These are phyloP conservation scores for Tricholoma sp. DNA, from an alignment of 768 basidiomycete genomes.

Conservation along the genomic window DNA sequence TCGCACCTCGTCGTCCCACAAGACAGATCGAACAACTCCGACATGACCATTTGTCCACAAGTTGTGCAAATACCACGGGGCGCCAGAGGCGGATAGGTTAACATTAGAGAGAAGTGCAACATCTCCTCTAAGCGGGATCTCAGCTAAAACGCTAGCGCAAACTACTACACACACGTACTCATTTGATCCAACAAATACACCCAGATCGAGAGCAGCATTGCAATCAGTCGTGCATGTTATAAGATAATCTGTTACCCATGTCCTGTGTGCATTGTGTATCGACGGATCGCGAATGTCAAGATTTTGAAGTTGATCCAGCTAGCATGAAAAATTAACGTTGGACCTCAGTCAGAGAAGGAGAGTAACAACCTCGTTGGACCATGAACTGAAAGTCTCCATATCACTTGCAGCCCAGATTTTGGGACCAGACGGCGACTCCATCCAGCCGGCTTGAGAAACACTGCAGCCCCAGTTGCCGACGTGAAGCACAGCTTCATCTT, in stretches of 20 bases:
- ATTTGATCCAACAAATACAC: slow-evolving; percentile 69
- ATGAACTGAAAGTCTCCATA: slow-evolving; percentile 91
- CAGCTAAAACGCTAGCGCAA: neutral
- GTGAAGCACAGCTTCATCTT: slow-evolving; percentile 78
- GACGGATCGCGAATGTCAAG: slow-evolving; percentile 65
- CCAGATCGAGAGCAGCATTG: slow-evolving; percentile 32
- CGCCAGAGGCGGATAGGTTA: slow-evolving; percentile 28
- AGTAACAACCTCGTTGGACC: slow-evolving; percentile 61
- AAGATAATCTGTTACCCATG: slow-evolving; percentile 80
- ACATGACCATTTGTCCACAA: slow-evolving; percentile 52
- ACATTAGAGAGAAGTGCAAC: slow-evolving; percentile 46
- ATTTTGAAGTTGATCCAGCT: slow-evolving; percentile 58
- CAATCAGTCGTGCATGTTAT: slow-evolving; percentile 44
- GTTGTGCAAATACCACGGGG: slow-evolving; percentile 47
- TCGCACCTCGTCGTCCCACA: slow-evolving; percentile 51
- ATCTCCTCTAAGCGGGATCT: slow-evolving; percentile 43
- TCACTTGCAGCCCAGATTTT: slow-evolving; percentile 84
- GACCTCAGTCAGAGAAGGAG: neutral
- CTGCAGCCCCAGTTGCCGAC: slow-evolving; percentile 88
- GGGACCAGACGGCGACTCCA: slow-evolving; percentile 26
- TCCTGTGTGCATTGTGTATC: slow-evolving; percentile 46
- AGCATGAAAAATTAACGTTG: neutral
- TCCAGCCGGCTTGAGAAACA: slow-evolving; percentile 74
- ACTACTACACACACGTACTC: slow-evolving; percentile 41
- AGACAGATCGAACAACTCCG: slow-evolving; percentile 50